Base-by-base conservation (phyloP, 23 red algal genomes). In the Cyanidiococcus yangmingshanensis region DNA sequence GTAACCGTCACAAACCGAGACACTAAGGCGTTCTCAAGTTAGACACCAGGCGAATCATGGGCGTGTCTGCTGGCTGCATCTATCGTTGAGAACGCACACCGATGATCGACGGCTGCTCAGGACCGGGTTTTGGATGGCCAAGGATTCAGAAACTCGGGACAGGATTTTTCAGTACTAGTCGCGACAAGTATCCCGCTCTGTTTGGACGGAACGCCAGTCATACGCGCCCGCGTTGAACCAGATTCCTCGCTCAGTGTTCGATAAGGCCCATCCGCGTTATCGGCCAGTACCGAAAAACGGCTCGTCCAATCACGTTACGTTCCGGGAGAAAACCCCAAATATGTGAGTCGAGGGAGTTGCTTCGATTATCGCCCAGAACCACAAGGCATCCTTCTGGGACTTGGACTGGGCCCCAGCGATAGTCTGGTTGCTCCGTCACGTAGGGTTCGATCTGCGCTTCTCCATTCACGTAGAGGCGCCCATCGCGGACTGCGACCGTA, bases 321-420 rank as follows among this genome's bases (percentile, higher is more conserved):
- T 76, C 78, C 2, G 94, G 94, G 31, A 98, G 76, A 21, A 87
- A 85, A n/a, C 94, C 94, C 94, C 94, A 98, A 7, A 98, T 41
- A 39, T 98, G 94, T 25, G 88, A 92, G 54, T 98, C 94, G 51
- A 85, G 89, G 68, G 87, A 90, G 82, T 98, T 91, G 76, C 90
- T 98, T 18, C 94, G 76, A 59, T 98, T 98, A 45, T 98, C 94
- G 39, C 94, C 94, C 39, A 98, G 80, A 17, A 98, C 94, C 82
- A 98, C 82, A 36, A 98, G 85, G 58, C 67, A 74, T 31, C 84
- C 87, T 57, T 83, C 39, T 0, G 94, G 94, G 2, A 98, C 88
- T 31, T 41, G 76, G 18, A 78, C 74, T 15, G 94, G 94, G 34
- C 94, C 94, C 94, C 94, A 98, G 21, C 89, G 84, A 50, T 98